These are phyloP conservation scores for Ustilago esculenta DNA, from an alignment of 1,284 basidiomycete genomes.

Conservation along the genomic window DNA sequence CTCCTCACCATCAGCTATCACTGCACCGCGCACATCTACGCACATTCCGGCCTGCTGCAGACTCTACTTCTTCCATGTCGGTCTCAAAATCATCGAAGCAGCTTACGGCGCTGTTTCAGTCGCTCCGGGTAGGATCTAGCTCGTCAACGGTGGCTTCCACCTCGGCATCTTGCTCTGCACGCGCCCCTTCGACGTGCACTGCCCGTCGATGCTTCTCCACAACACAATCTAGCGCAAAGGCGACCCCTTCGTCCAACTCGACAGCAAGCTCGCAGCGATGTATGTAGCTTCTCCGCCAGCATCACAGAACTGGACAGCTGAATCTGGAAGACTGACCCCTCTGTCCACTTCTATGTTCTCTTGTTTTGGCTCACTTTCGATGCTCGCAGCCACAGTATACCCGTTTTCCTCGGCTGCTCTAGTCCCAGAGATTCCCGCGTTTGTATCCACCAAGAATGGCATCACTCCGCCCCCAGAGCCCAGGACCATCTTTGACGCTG, in stretches of 20 bases:
- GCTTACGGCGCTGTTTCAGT: slow-evolving; percentile 37
- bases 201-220: slow-evolving; percentile 37
- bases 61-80: slow-evolving; percentile 13
- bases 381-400: slow-evolving; percentile 23
- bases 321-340: too few species aligned
- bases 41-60: too few species aligned
- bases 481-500: slow-evolving; percentile 45
- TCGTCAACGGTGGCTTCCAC: slow-evolving; percentile 8
- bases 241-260: slow-evolving; percentile 3
- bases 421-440: slow-evolving; percentile 28
- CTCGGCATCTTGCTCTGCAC: slow-evolving; percentile 8
- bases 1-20: neutral
- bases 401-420: slow-evolving; percentile 55
- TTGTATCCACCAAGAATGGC: slow-evolving; percentile 36
- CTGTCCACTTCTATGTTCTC: neutral
- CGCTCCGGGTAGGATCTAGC: slow-evolving; percentile 23
- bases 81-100: slow-evolving; percentile 17
- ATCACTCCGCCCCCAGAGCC: slow-evolving; percentile 42
- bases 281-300: slow-evolving; percentile 6
- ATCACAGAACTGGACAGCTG: neutral
- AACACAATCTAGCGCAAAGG: slow-evolving; percentile 5
- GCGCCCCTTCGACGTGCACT: neutral
- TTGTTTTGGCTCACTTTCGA: neutral
- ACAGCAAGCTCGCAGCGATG: slow-evolving; percentile 20
- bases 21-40: too few species aligned